phyloP scores from a whole-genome alignment of 2,329 filamentous ascomycete genomes.

The Aschersonia sp. region DNA sequence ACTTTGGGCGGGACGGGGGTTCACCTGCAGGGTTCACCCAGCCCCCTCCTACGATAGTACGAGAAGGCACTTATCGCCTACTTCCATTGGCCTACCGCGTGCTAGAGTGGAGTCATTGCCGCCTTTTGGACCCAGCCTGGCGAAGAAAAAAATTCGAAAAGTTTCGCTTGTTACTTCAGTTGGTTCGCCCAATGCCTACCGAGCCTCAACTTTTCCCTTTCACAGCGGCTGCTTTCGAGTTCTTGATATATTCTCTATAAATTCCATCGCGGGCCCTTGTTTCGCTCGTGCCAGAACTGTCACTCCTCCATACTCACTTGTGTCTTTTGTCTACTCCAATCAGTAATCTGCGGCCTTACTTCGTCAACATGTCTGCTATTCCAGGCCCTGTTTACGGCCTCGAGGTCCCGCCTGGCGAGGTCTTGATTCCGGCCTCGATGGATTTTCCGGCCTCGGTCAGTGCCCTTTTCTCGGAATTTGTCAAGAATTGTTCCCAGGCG shows the following conservation, averaged over 20 bases:
- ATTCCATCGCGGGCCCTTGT: background rate
- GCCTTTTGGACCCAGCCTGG: background rate
- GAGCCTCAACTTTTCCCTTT: background rate
- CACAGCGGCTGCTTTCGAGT: background rate
- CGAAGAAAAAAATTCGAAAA: background rate
- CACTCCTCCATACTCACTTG: background rate
- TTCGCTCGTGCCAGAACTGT: background rate
- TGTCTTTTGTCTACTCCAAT: background rate
- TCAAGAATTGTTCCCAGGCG: background rate
- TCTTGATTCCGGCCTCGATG: constrained; percentile 64
- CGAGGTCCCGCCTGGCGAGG: constrained; percentile 72
- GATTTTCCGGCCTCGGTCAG: constrained; percentile 77
- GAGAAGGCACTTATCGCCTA: background rate
- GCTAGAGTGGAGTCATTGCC: background rate
- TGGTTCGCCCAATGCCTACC: background rate
- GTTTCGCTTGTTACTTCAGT: background rate
- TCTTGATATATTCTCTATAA: background rate
- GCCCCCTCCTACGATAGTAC: background rate
- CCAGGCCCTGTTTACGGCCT: constrained; percentile 82
- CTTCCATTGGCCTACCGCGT: background rate
- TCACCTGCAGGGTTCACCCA: background rate
- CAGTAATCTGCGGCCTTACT: background rate
- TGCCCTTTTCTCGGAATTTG: constrained; percentile 10
- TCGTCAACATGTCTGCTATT: constrained; percentile 36
- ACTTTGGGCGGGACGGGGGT: no score